Conservation (phyloP, 352 stramenopile species). For the Phytophthora uliginosa region DNA sequence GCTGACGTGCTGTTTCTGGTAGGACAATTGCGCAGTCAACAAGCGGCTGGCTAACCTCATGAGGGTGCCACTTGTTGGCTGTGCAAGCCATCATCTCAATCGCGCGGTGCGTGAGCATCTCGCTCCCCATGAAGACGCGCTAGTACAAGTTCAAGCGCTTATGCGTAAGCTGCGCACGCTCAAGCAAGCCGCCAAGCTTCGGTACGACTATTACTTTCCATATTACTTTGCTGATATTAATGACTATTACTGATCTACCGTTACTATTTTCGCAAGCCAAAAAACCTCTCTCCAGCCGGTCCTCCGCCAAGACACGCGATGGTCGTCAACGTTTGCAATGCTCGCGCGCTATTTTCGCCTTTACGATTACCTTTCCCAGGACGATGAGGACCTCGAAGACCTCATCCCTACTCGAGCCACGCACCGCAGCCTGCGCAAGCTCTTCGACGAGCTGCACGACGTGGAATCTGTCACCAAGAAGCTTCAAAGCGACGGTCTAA, state of each 20-base stretch:
- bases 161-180: not conserved
- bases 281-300: not conserved
- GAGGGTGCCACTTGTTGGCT: not conserved
- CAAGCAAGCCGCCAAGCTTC: slow-evolving; percentile 14
- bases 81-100: not conserved
- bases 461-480: slow-evolving; percentile 8
- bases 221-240: not conserved
- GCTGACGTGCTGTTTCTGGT: slow-evolving; percentile 13
- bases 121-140: not conserved
- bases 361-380: slow-evolving; percentile 7
- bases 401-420: too few species aligned
- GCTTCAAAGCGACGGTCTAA: not conserved
- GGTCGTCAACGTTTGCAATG: slow-evolving; percentile 10
- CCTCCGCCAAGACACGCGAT: slow-evolving; percentile 4
- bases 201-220: not conserved
- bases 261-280: not conserved
- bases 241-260: not conserved
- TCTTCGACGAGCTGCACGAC: not conserved
- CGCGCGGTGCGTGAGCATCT: not conserved
- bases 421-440: not conserved
- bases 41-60: not conserved
- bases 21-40: slow-evolving; percentile 12
- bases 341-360: slow-evolving; percentile 9
- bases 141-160: not conserved
- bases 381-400: slow-evolving; percentile 16